phyloP scores from a whole-genome alignment of 2,329 filamentous ascomycete species.

The Colletotrichum salicis region DNA sequence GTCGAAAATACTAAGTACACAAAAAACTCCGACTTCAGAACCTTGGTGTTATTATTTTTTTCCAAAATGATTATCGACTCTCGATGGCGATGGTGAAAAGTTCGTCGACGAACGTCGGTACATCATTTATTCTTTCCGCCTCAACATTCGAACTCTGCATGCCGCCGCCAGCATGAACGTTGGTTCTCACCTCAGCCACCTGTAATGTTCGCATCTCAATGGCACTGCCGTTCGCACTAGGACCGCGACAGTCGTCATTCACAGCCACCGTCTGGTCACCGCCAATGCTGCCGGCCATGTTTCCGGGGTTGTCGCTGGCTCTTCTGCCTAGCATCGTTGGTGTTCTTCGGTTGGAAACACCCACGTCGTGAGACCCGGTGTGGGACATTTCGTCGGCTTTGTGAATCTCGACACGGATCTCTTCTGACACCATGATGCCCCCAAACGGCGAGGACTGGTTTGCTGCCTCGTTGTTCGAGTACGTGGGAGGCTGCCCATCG shows the following conservation, averaged over 20 bases:
- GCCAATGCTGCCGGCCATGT: constrained; percentile 28
- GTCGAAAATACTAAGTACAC: not conserved
- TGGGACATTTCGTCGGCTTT: constrained; percentile 35
- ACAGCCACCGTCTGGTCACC: not conserved
- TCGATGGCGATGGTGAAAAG: constrained; percentile 47
- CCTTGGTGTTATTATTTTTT: no score
- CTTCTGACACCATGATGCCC: constrained; percentile 71
- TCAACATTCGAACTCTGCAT: constrained; percentile 45
- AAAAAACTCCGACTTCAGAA: not conserved
- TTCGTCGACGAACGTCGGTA: constrained; percentile 57
- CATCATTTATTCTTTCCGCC: constrained; percentile 48
- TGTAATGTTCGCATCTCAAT: constrained; percentile 43
- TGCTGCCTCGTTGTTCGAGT: constrained; percentile 32
- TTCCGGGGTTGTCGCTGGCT: constrained; percentile 11
- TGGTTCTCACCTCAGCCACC: constrained; percentile 32
- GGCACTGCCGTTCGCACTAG: constrained; percentile 16
- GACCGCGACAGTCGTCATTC: constrained; percentile 19
- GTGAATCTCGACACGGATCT: constrained; percentile 65
- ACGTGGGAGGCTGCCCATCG: constrained; percentile 31
- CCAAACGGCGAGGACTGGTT: constrained; percentile 49
- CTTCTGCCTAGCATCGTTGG: constrained; percentile 19
- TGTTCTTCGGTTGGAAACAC: constrained; percentile 34
- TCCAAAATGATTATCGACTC: not conserved
- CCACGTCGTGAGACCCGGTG: constrained; percentile 36
- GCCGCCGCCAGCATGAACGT: constrained; percentile 39